Base-by-base conservation (phyloP, 2,329 filamentous ascomycete species). In the Penicillium thymicola region DNA sequence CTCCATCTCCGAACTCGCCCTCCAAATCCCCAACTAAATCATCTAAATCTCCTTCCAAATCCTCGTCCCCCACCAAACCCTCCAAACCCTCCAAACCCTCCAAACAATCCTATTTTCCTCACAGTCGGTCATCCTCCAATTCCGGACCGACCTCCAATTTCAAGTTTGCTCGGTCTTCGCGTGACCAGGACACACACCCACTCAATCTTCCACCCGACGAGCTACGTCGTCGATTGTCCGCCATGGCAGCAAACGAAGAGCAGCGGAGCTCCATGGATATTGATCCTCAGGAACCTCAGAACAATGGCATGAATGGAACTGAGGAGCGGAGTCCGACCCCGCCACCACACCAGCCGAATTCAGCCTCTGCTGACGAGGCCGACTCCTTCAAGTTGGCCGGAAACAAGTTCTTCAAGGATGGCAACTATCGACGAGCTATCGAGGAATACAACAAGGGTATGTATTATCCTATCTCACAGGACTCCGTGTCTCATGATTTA, bases 381-480 rank as follows among this genome's bases (percentile, higher is more conserved):
- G 94, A 99, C 77, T 82, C 86, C 13, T 96, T 88, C 83, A 99
- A 99, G 81, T 85, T 89, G 66, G 85, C 90, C 2, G 94, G 94
- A 57, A 99, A 99, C 79, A 94, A 94, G 70, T 93, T 90, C 71
- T 99, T 97, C 84, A 97, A 97, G 80, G 90, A 92, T 62, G 90
- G 89, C 72, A 90, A 97, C 70, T 99, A 93, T 74, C 78, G 82
- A 59, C 88, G 89, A 71, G 93, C 94, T 25, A 92, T 97, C 72
- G 84, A 89, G 65, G 91, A 97, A 75, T 99, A 97, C 75, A 90
- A 89, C 65, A 96, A 96, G 85, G 93, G 93, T 96, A 81, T 58
- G 81, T 68, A 34, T 47, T 27, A 8, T 40, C 5, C 27, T 21
- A 27, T 41, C 27, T 25, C 16, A 49, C 45, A 55, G 38, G 46